These are phyloP conservation scores for Dactylorhiza incarnata DNA, from an alignment of 106 monocot genomes.

Conservation along the genomic window DNA sequence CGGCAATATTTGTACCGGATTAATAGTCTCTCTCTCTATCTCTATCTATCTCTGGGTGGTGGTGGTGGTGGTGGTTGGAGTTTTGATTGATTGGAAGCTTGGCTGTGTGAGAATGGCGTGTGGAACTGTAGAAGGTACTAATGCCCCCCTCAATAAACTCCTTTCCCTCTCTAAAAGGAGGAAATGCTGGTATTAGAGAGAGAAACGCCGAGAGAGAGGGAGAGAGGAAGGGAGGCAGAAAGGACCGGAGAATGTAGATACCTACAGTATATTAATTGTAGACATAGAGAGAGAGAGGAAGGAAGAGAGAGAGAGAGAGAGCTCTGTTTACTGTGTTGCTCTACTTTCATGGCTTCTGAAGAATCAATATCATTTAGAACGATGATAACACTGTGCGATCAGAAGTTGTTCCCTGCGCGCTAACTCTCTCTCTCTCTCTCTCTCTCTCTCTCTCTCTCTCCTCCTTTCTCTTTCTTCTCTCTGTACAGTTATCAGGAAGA, in stretches of 20 bases:
- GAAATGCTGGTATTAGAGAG: background rate
- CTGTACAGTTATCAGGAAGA: too few species aligned
- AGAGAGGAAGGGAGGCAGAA: background rate
- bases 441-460: too few species aligned
- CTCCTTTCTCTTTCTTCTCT: too few species aligned
- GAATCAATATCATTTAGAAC: slow-evolving; percentile 1
- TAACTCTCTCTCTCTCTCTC: background rate
- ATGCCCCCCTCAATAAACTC: background rate
- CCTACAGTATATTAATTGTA: too few species aligned
- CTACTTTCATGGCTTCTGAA: slow-evolving; percentile 2
- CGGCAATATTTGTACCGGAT: background rate
- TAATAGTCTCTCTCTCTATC: background rate
- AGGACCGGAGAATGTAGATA: background rate
- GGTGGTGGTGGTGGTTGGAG: background rate
- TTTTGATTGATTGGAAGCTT: slow-evolving; percentile 6
- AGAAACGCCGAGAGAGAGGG: background rate
- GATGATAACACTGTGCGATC: slow-evolving; percentile 3
- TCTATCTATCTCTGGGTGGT: background rate
- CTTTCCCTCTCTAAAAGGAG: background rate
- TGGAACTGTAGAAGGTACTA: slow-evolving; percentile 1
- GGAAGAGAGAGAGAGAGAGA: background rate
- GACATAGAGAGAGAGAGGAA: background rate
- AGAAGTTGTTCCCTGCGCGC: background rate
- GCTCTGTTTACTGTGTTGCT: background rate
- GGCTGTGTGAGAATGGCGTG: slow-evolving; percentile 6